Evolutionary conservation across 2,329 filamentous ascomycete genomes (phyloP).

Genomic region (Colletotrichum spaethianum): DNA sequence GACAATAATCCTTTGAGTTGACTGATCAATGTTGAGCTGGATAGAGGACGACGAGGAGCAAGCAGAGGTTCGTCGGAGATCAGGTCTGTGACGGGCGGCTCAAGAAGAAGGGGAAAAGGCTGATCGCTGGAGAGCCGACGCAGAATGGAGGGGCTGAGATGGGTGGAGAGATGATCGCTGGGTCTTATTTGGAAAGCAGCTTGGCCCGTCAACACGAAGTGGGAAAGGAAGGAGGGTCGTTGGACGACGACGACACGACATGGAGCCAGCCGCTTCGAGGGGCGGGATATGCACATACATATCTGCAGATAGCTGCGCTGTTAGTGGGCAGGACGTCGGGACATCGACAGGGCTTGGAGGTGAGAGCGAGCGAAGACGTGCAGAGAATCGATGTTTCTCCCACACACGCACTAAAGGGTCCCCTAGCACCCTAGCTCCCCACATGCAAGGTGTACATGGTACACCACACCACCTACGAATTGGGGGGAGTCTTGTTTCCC

Average conservation of each 20-base stretch:
- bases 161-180: slow-evolving; percentile 40
- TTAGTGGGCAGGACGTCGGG: slow-evolving; percentile 33
- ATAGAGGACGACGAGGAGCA: background rate
- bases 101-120: slow-evolving; percentile 35
- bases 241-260: slow-evolving; percentile 33
- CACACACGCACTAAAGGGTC: slow-evolving; percentile 39
- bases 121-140: slow-evolving; percentile 31
- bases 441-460: slow-evolving; percentile 36
- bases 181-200: slow-evolving; percentile 40
- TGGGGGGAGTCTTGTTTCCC: slow-evolving; percentile 29
- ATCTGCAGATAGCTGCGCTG: slow-evolving; percentile 41
- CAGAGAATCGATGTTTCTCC: slow-evolving; percentile 39
- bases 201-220: slow-evolving; percentile 29
- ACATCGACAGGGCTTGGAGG: slow-evolving; percentile 34
- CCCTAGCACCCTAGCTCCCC: slow-evolving; percentile 40
- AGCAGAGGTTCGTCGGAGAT: slow-evolving; percentile 18
- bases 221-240: slow-evolving; percentile 34
- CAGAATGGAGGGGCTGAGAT: slow-evolving; percentile 40
- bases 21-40: slow-evolving; percentile 11
- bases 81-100: slow-evolving; percentile 24
- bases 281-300: slow-evolving; percentile 42
- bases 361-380: slow-evolving; percentile 27
- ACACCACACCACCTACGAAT: slow-evolving; percentile 24
- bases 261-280: slow-evolving; percentile 33
- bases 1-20: background rate